phyloP scores from a whole-genome alignment of 2,329 filamentous ascomycete species.

The Cladosporium colombiae region DNA sequence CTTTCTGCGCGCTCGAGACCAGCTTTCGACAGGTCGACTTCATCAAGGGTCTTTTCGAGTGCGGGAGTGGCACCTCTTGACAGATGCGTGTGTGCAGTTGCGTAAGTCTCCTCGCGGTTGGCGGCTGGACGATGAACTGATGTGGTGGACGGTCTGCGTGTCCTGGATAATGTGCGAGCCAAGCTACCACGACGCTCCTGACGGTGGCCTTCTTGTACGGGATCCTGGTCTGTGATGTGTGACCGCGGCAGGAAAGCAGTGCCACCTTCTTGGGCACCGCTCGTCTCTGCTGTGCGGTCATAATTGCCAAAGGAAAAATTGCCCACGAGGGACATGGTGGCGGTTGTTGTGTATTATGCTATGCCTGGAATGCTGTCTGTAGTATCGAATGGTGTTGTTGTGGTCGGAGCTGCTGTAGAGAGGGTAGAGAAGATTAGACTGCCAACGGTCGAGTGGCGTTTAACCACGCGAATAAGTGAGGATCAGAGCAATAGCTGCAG shows the following conservation, averaged over 20 bases:
- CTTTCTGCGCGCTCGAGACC: constrained; percentile 29
- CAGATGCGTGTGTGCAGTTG: constrained; percentile 4
- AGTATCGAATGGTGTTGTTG: not conserved
- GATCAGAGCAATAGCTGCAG: constrained; percentile 1
- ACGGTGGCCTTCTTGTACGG: constrained; percentile 22
- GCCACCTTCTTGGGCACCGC: constrained; percentile 40
- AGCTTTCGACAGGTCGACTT: constrained; percentile 26
- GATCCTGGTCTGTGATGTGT: constrained; percentile 27
- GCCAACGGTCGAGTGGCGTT: constrained; percentile 9
- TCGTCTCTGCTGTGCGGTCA: constrained; percentile 41
- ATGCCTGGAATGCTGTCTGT: constrained; percentile 3
- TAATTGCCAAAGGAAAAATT: constrained; percentile 45
- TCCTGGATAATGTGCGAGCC: constrained; percentile 19
- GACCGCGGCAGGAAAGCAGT: constrained; percentile 30
- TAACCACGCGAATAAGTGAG: not conserved
- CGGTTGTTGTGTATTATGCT: constrained; percentile 12
- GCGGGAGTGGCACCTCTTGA: constrained; percentile 20
- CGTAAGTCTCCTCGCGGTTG: constrained; percentile 10
- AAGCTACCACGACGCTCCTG: constrained; percentile 23
- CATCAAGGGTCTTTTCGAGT: constrained; percentile 20
- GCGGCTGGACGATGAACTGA: not conserved
- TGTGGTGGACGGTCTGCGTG: constrained; percentile 1
- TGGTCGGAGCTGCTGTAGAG: not conserved
- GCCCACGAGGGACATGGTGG: constrained; percentile 46
- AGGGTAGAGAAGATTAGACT: not conserved